These are phyloP conservation scores for Colletotrichum limetticola DNA, from an alignment of 2,329 filamentous ascomycete genomes.

Conservation along the genomic window DNA sequence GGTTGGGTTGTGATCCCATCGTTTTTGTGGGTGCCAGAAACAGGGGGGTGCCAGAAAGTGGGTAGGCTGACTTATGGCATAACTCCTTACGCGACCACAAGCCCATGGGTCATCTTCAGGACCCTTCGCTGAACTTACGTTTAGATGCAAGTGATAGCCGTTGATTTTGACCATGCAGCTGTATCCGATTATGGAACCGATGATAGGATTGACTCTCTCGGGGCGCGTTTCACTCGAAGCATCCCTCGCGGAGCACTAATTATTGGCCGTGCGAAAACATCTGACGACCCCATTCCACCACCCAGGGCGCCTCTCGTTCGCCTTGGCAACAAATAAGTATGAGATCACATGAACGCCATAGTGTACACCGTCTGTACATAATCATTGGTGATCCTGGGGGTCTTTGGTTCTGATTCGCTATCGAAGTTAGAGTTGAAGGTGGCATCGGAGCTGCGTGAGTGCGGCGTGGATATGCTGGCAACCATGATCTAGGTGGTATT, in stretches of 20 bases:
- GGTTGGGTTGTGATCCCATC: too few species aligned
- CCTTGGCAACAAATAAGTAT: neutral
- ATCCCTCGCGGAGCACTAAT: too few species aligned
- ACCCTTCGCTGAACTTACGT: neutral
- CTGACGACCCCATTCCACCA: neutral
- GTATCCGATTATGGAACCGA: neutral
- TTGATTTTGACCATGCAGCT: neutral
- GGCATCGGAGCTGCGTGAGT: too few species aligned
- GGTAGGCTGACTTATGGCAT: too few species aligned
- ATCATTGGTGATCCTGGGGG: neutral
- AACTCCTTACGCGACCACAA: neutral
- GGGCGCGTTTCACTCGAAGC: neutral
- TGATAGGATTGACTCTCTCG: neutral
- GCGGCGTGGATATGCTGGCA: neutral
- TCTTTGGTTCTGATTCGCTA: neutral
- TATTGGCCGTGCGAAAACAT: neutral
- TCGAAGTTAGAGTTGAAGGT: neutral
- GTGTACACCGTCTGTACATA: neutral
- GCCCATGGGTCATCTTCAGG: neutral
- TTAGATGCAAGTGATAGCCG: neutral
- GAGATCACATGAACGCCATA: neutral
- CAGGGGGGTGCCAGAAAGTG: too few species aligned
- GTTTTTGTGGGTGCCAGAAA: too few species aligned
- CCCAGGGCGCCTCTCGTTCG: neutral
- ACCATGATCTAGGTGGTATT: neutral